Evolutionary conservation across 305 asterid species (phyloP), one percentile per base, ranked within the genome.

Genomic region (Striga hermonthica): DNA sequence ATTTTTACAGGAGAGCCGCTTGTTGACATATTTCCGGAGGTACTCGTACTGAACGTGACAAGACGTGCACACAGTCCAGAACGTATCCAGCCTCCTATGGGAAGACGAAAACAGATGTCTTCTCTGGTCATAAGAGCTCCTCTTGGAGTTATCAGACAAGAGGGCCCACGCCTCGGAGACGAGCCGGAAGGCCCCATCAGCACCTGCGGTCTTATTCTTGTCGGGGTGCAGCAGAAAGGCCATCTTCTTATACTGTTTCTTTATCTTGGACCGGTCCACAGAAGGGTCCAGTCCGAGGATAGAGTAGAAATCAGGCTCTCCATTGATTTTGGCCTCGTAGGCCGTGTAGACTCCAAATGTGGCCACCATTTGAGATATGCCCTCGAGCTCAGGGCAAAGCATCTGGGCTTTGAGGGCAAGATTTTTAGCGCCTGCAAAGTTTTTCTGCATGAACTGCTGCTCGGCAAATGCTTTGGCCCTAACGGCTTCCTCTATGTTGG

Each of bases 181-280:
- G 39, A 90, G 87, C 68, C 83, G 82, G 67, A 90, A 90, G 43
- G 99, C 99, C 43, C 85, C 97, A 52, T 93, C 97, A 75, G 94
- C 97, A 64, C 98, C 97, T 63, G 84, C 78, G 45, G 90, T 84
- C 77, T 73, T 90, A 67, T 92, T 92, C 78, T 92, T 92, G 69
- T 92, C 98, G 6, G 97, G 98, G 84, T 92, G 98, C 66, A 92
- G 87, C 66, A 87, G 70, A 55, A 88, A 86, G 5, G 95, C 99
- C 93, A 93, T 72, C 83, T 86, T 90, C 76, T 81, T 84, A 74
- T 90, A 93, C 72, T 86, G 96, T 76, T 81, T 93, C 84, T 93
- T 93, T 63, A 93, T 37, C 78, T 82, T 81, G 67, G 91, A 73
- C 75, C 74, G 84, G 53, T 88, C 96, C 10, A 77, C 87, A 54